phyloP scores from a whole-genome alignment of 768 basidiomycete genomes.

The Suillus subaureus region DNA sequence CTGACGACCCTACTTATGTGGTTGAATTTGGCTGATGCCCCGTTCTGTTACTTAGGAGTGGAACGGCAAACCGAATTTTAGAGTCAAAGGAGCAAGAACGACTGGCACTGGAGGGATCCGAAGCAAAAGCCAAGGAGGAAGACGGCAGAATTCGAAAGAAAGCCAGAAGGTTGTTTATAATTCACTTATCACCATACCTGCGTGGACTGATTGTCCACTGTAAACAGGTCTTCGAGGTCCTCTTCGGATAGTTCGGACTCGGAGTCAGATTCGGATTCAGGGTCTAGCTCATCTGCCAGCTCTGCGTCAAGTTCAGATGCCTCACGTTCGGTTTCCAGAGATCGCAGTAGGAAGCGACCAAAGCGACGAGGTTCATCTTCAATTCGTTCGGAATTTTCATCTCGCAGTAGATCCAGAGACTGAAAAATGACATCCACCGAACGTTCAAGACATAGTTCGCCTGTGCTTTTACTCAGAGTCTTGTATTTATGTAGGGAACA shows the following conservation, averaged over 20 bases:
- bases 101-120: constrained; percentile 26
- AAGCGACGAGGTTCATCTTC: constrained; percentile 21
- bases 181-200: constrained; percentile 18
- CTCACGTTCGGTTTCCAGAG: constrained; percentile 48
- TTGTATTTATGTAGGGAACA: constrained; percentile 18
- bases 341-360: constrained; percentile 43
- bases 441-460: constrained; percentile 1
- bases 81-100: constrained; percentile 82
- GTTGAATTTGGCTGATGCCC: constrained; percentile 9
- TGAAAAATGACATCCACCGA: constrained; percentile 12
- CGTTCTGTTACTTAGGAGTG: constrained; percentile 46
- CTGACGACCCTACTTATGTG: background rate
- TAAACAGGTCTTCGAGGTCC: constrained; percentile 39
- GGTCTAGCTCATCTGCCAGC: constrained; percentile 25
- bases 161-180: constrained; percentile 41
- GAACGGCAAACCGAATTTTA: constrained; percentile 84
- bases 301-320: constrained; percentile 38
- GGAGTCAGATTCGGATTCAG: constrained; percentile 34
- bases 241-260: constrained; percentile 42
- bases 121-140: constrained; percentile 32
- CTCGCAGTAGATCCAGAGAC: constrained; percentile 17
- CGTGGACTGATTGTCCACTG: background rate
- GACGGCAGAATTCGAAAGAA: constrained; percentile 38
- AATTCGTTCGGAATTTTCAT: constrained; percentile 18
- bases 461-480: background rate